Evolutionary conservation across 2,329 filamentous ascomycete species (phyloP), one percentile per base, ranked within the genome.

Genomic region (Botryotinia calthae): DNA sequence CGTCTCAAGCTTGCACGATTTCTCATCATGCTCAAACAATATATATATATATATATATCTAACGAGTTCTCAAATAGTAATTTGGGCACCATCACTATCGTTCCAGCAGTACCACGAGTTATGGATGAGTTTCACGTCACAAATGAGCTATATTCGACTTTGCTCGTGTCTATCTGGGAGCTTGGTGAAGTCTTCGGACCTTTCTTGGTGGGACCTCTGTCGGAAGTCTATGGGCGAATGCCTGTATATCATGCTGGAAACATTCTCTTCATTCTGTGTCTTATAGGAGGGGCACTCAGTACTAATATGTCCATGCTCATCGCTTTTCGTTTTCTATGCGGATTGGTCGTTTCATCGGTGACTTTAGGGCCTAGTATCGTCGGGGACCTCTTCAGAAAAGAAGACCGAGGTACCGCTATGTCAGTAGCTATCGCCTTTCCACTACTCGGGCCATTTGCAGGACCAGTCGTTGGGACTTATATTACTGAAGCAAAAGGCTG

Each of bases 391-490:
- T 72, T 72, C 40, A 58, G 64, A 4, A 58, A 59, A 25, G 71
- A 72, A 70, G 56, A 72, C 25, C 14, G 65, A 12, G 71, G 71
- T 8, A 62, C 54, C 20, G 71, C 56, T 4, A 72, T 72, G 56
- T 68, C 71, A 20, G n/a, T 62, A 28, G 63, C 64, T 20, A 72
- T 56, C 44, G 42, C 65, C 6, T 42, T 69, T 22, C 64, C 37
- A 54, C 64, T 82, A 2, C 68, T 82, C n/a, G 81, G 81, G 0
- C 81, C 75, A 4, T 77, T 79, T 28, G 69, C 80, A 67, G 80
- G 79, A 2, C 79, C 79, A 2, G 74, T 80, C 18, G 74, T 74
- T 28, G 79, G 80, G 42, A 80, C 81, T 14, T 82, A 81, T 74
- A 65, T 82, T 2, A 74, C 79, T 4, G 75, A 78, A 68, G 78